Percentiles rank a stretch among this genome's conserved stretches.
Evolutionary conservation across 2,329 filamentous ascomycete species (phyloP).

Genomic region (Onygenales sp.): DNA sequence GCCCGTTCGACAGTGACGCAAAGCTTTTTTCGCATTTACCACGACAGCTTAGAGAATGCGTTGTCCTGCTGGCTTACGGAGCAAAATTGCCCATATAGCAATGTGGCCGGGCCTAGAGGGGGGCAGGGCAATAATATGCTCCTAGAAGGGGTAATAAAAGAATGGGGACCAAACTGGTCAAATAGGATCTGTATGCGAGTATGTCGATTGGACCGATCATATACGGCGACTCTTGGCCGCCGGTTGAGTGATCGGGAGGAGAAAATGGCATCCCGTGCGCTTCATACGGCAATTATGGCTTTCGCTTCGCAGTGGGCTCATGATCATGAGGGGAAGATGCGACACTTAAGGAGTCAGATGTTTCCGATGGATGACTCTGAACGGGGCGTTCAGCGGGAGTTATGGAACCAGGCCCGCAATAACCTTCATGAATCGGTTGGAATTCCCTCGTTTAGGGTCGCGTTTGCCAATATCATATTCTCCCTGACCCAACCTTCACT

Average conservation of each 20-base stretch:
- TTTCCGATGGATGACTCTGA: slow-evolving; percentile 21
- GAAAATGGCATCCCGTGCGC: slow-evolving; percentile 27
- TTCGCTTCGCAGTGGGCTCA: slow-evolving; percentile 35
- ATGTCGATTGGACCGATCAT: slow-evolving; percentile 31
- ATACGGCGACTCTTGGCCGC: slow-evolving; percentile 27
- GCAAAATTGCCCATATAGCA: slow-evolving; percentile 35
- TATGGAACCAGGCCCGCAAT: slow-evolving; percentile 35
- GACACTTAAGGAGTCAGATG: slow-evolving; percentile 9
- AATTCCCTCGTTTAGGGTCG: slow-evolving; percentile 37
- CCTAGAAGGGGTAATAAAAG: slow-evolving; percentile 14
- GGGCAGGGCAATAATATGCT: slow-evolving; percentile 6
- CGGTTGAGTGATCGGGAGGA: slow-evolving; percentile 29
- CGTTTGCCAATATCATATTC: slow-evolving; percentile 38
- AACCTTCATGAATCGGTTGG: slow-evolving; percentile 28
- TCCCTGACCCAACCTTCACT: slow-evolving; percentile 35
- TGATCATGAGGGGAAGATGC: background rate
- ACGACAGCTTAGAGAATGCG: slow-evolving; percentile 36
- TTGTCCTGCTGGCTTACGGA: slow-evolving; percentile 37
- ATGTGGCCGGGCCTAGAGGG: slow-evolving; percentile 14
- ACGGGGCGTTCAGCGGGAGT: slow-evolving; percentile 26
- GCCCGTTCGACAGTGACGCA: slow-evolving; percentile 29
- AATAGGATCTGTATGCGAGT: slow-evolving; percentile 37
- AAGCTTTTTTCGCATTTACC: slow-evolving; percentile 34
- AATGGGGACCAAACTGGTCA: slow-evolving; percentile 30
- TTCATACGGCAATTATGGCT: slow-evolving; percentile 35